Percentiles rank a stretch among this genome's conserved stretches.
Conservation (phyloP, 2,329 filamentous ascomycete genomes). For the Lachnellula occidentalis region DNA sequence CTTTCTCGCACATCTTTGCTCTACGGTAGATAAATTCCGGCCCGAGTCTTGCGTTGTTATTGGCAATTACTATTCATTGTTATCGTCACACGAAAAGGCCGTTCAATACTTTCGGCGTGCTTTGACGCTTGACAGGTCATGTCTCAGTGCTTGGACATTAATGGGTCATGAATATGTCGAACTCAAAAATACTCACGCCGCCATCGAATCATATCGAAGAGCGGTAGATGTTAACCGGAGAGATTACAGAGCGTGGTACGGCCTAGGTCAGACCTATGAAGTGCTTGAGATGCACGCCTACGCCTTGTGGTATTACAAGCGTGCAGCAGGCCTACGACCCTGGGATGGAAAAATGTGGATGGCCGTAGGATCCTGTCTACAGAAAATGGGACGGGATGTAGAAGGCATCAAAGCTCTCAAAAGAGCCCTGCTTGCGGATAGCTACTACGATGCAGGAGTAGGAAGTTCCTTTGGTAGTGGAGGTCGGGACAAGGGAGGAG, state of each 20-base stretch:
- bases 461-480: slow-evolving; percentile 37
- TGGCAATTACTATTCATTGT: slow-evolving; percentile 92
- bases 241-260: slow-evolving; percentile 98
- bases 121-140: slow-evolving; percentile 81
- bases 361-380: slow-evolving; percentile 85
- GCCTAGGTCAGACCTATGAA: slow-evolving; percentile 93
- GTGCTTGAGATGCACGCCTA: slow-evolving; percentile 98
- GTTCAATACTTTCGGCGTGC: slow-evolving; percentile 97
- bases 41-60: slow-evolving; percentile 96
- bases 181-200: slow-evolving; percentile 96
- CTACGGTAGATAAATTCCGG: slow-evolving; percentile 88
- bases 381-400: slow-evolving; percentile 79
- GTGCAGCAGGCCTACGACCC: slow-evolving; percentile 84
- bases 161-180: slow-evolving; percentile 99
- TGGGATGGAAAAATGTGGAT: slow-evolving; percentile 99
- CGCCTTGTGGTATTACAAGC: slow-evolving; percentile 95
- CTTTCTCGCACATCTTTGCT: slow-evolving; percentile 86
- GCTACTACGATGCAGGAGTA: slow-evolving; percentile 68
- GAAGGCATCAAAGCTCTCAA: slow-evolving; percentile 96
- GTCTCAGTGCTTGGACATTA: slow-evolving; percentile 91
- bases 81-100: slow-evolving; percentile 94
- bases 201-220: slow-evolving; percentile 92
- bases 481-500: slow-evolving; percentile 43
- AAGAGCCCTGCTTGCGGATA: slow-evolving; percentile 80
- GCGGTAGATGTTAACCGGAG: slow-evolving; percentile 94